Evolutionary conservation across 495 filamentous ascomycete species (phyloP), one percentile per base, ranked within the genome.

Genomic region (Aspergillus egyptiacus): DNA sequence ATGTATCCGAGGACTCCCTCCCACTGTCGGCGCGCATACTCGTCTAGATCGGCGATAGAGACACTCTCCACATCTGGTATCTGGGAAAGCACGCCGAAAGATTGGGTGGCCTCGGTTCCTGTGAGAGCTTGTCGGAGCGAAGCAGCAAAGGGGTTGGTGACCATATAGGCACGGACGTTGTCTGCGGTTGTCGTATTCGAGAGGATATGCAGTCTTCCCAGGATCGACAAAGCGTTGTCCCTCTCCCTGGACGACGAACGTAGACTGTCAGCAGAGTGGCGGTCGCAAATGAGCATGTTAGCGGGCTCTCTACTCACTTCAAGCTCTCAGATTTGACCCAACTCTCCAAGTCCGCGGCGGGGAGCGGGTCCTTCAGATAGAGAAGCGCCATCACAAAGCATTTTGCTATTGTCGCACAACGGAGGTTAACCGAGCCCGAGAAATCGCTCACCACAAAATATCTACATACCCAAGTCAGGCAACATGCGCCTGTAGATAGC

Each of bases 401-500:
- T 76, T 98, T 96, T 59, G 93, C 93, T 91, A 62, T 55, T 25
- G 33, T 43, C 33, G 31, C 9, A 37, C 22, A 24, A 23, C 22
- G 8, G 20, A 23, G 7, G 39, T 51, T 44, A 44, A 17, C 23
- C 46, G 14, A 25, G 32, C 37, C 24, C 43, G 46, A 30, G 38
- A 40, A 17, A 28, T 38, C 15, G 36, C 57, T 3, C 19, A 31
- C 37, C 25, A 53, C 23, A 36, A 10, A 28, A 56, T 54, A 57
- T 55, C 42, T 35, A 61, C 73, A 57, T 77, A 91, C 89, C 89
- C 44, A 96, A 68, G 50, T 91, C 87, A 51, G 94, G 87, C 47
- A 97, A 78, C 90, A 97, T 96, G 69, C 93, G 89, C 55, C 94
- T 81, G 67, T 96, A 97, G 56, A 98, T 91, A 42, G 93, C 94